Base-by-base conservation (phyloP, 1,284 basidiomycete species). In the Austroboletus niveus region DNA sequence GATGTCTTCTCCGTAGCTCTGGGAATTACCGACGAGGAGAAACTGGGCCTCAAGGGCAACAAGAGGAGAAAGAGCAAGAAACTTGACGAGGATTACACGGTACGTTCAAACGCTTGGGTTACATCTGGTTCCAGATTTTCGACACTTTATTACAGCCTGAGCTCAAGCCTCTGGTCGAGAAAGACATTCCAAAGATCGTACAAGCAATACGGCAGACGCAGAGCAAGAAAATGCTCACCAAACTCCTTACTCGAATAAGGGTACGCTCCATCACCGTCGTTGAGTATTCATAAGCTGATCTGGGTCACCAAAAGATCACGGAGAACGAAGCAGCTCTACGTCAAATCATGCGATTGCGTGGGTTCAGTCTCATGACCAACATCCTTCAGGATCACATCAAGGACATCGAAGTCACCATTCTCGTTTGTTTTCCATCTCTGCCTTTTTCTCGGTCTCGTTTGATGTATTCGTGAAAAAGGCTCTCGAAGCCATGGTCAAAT, bases 31-130 rank as follows among this genome's bases (percentile, higher is more conserved):
- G 95, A 97, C 45, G 94, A 97, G 63, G 91, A 92, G 61, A 73
- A 80, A 46, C 76, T 86, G 45, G 85, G 81, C 40, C 80, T 94
- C 52, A 95, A 94, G 69, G 94, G 94, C 2, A 89, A 75, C 53
- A 94, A 89, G 76, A 94, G 88, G 78, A 94, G 85, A 80, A 95
- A 89, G 69, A 81, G 91, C 55, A 91, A 88, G 76, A 92, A 95
- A 68, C 84, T 98, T 42, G 95, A 96, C 65, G 92, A 96, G 52
- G 95, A 98, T 73, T 98, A 91, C 67, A 81, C 84, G 72, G 90
- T 93, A 63, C 58, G 77, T 68, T 17, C 11, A 15, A 3, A 15
- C 1, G 4, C 22, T 47, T 36, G 29, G 42, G 8, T 31, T 30
- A 47, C n/a, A 24, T 42, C 20, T 15, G 2, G 10, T 30, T 6